Percentiles rank a stretch among this genome's conserved stretches.
phyloP scores from a whole-genome alignment of 257 asterid genomes.

The Capsicum rhomboideum region DNA sequence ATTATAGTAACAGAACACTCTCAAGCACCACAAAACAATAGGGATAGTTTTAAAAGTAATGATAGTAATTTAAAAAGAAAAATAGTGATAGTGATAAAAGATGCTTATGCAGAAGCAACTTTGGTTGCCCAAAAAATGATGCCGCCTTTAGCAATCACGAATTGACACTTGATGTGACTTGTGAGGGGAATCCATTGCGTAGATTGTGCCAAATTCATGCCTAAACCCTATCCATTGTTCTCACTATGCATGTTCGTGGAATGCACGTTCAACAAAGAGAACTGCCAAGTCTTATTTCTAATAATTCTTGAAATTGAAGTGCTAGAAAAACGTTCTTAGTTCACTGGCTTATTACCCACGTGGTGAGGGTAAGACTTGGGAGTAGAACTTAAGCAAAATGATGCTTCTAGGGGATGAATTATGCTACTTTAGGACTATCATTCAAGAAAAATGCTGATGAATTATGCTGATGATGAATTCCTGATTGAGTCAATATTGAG shows the following conservation, averaged over 20 bases:
- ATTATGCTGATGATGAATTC: background rate
- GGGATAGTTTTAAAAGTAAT: background rate
- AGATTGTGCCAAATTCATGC: background rate
- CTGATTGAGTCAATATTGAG: background rate
- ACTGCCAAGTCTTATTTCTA: background rate
- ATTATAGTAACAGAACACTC: background rate
- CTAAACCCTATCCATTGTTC: background rate
- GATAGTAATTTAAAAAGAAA: background rate
- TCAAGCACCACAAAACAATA: background rate
- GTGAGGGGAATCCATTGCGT: background rate
- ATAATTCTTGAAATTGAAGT: background rate
- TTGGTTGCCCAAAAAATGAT: background rate
- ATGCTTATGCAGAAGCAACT: background rate
- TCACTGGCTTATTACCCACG: background rate
- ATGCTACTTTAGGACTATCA: background rate
- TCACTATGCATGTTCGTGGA: background rate
- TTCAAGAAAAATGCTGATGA: background rate
- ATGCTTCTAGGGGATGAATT: background rate
- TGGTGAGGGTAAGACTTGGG: background rate
- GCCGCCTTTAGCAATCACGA: background rate
- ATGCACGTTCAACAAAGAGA: background rate
- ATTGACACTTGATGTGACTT: background rate
- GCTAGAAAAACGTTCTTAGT: background rate
- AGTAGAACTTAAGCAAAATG: background rate
- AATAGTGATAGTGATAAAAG: background rate